These are phyloP conservation scores for Myriosclerotinia scirpicola DNA, from an alignment of 2,329 filamentous ascomycete species.

Conservation along the genomic window DNA sequence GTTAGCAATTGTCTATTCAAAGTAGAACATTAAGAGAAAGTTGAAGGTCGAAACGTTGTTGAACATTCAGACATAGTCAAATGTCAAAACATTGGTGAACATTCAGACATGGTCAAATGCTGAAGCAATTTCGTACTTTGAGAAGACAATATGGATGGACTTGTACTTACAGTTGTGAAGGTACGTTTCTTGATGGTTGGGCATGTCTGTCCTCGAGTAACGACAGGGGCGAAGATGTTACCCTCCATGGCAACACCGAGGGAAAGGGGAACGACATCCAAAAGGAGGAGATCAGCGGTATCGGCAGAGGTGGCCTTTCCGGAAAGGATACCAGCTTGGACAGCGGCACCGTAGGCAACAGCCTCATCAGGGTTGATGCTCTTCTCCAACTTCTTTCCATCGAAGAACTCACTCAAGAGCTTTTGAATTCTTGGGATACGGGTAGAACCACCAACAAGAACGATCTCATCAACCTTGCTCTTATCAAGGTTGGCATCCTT, in stretches of 20 bases:
- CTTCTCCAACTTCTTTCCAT: conserved; percentile 99
- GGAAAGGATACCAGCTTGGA: conserved; percentile 97
- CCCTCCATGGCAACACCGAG: conserved; percentile 99
- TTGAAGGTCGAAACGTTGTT: neutral
- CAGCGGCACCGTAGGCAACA: conserved; percentile 96
- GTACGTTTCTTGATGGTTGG: conserved; percentile 46
- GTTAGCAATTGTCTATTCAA: neutral
- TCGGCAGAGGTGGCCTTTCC: conserved; percentile 97
- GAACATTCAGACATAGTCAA: neutral
- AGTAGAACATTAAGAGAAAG: neutral
- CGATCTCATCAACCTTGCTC: conserved; percentile 93
- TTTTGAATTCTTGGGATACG: conserved; percentile 99
- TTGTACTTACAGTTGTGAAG: conserved; percentile 4
- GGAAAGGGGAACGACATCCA: conserved; percentile 94
- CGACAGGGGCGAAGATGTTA: conserved; percentile 96
- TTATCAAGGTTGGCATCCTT: conserved; percentile 90
- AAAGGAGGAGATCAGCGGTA: conserved; percentile 87
- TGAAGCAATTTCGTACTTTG: neutral
- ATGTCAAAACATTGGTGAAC: neutral
- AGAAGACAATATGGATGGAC: fast-evolving
- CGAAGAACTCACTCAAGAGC: conserved; percentile 97
- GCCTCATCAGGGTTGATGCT: conserved; percentile 99
- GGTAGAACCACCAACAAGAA: conserved; percentile 97
- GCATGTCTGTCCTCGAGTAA: conserved; percentile 77
- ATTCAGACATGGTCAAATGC: neutral